A percentile compares a stretch with the other conserved stretches of the same genome.
Conservation (phyloP, 2,329 filamentous ascomycete species). For the Coniochaeta sp. region DNA sequence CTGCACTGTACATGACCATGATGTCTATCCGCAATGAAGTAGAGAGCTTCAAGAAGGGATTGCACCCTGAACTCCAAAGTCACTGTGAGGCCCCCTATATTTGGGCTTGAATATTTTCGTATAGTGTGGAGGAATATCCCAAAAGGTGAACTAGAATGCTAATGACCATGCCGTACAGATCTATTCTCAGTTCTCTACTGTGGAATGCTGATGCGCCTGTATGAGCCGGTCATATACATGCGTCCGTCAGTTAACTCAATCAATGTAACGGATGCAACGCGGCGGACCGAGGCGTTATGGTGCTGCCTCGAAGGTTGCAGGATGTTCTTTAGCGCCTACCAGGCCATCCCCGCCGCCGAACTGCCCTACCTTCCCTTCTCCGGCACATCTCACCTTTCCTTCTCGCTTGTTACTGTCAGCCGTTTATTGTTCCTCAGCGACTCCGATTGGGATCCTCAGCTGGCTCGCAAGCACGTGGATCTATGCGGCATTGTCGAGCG, state of each 20-base stretch:
- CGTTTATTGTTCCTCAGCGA: conserved; percentile 27
- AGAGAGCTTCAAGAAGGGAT: conserved; percentile 12
- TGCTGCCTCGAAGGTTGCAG: conserved; percentile 22
- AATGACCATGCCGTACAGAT: conserved; percentile 12
- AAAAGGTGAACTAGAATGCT: neutral
- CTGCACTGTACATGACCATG: conserved; percentile 25
- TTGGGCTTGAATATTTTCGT: neutral
- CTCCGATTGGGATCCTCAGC: conserved; percentile 26
- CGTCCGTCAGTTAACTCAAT: conserved; percentile 9
- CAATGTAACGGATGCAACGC: conserved; percentile 13
- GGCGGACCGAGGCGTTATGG: conserved; percentile 28
- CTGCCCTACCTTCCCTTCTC: conserved; percentile 23
- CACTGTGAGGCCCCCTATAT: conserved; percentile 11
- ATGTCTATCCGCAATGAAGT: conserved; percentile 23
- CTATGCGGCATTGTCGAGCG: conserved; percentile 18
- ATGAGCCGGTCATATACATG: conserved; percentile 27
- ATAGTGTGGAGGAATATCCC: neutral
- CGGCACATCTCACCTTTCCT: conserved; percentile 21
- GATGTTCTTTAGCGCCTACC: conserved; percentile 19
- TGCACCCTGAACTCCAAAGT: conserved; percentile 11
- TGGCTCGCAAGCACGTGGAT: conserved; percentile 25
- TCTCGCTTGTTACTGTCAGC: conserved; percentile 24
- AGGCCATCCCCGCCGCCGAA: conserved; percentile 15
- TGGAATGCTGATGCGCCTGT: conserved; percentile 24
- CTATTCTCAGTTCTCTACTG: conserved; percentile 26